Evolutionary conservation across 2,329 filamentous ascomycete genomes (phyloP).

Genomic region (Epicoccum sorghinum): DNA sequence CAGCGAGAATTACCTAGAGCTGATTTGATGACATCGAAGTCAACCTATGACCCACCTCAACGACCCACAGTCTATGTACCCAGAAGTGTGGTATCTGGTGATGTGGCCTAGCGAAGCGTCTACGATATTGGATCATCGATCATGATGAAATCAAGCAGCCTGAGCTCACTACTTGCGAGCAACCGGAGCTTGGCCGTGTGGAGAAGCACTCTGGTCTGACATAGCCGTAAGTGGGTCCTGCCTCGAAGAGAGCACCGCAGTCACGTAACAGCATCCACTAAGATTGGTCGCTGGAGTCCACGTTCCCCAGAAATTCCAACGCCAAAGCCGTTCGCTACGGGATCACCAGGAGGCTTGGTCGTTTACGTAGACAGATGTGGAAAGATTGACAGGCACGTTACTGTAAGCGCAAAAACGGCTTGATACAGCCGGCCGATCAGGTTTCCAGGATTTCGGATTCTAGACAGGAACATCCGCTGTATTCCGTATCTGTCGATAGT

Average conservation of each 20-base stretch:
- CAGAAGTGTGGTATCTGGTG: background rate
- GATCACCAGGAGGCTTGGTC: slow-evolving; percentile 2
- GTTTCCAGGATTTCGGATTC: background rate
- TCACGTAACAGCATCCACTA: slow-evolving; percentile 25
- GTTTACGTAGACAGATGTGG: slow-evolving; percentile 1
- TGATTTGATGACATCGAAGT: slow-evolving; percentile 11
- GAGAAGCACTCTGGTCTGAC: slow-evolving; percentile 1
- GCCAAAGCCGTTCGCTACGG: slow-evolving; percentile 6
- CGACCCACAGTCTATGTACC: background rate
- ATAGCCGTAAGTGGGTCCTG: slow-evolving; percentile 3
- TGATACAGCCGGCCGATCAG: background rate
- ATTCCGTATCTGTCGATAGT: background rate
- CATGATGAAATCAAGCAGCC: slow-evolving; percentile 23
- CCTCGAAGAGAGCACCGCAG: slow-evolving; percentile 1
- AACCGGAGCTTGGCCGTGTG: slow-evolving; percentile 6
- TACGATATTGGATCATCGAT: slow-evolving; percentile 12
- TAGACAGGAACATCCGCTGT: background rate
- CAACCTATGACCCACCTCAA: background rate
- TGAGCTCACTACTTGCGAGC: slow-evolving; percentile 6
- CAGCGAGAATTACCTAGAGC: background rate
- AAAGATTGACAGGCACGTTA: slow-evolving; percentile 12
- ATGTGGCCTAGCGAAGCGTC: background rate
- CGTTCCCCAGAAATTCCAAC: slow-evolving; percentile 9
- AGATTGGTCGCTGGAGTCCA: slow-evolving; percentile 16
- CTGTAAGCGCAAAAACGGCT: background rate